Evolutionary conservation across 805 yeast species (phyloP), one percentile per base, ranked within the genome.

Genomic region (Candida sithepensis): DNA sequence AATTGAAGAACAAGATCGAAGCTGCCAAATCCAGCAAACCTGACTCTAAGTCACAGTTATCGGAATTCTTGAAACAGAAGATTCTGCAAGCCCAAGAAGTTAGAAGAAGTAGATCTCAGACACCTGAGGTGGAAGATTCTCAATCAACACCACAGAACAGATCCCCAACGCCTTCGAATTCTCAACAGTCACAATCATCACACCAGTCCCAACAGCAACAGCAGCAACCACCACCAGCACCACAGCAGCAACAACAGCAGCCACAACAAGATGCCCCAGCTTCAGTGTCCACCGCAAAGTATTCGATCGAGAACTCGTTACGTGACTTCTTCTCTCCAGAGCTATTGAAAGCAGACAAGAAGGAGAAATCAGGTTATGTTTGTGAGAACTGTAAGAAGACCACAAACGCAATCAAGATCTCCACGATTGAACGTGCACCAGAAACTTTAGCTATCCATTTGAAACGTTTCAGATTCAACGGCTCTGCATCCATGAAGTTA

Each of bases 401-500:
- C 32, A 86, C 96, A 0, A 78, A 77, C 51, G 98, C 97, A 3
- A 69, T 80, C 42, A 92, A 92, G 61, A 79, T 81, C 40, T 80
- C 85, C 40, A 75, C 84, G 32, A 85, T 94, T 41, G 79, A 82
- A 47, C 76, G 84, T 42, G 86, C 96, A 0, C 98, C 98, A 3
- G 97, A 94, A 62, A 84, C 94, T 19, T 72, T 92, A 51, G 76
- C 88, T 9, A 78, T 94, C 36, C 98, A 94, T 67, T 73, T 94
- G 60, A 94, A 94, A 63, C 75, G 97, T 57, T 94, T 94, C 68
- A 84, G 92, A 66, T 92, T 89, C 69, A 84, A 87, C 63, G 94
- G 92, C 20, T 71, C 70, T 23, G 72, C 74, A 16, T 84, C 91
- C 3, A 82, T 88, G 48, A 94, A 94, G 65, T 86, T 94, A 66